Evolutionary conservation across 441 rosid genomes (phyloP), one percentile per base, ranked within the genome.

Genomic region (Gossypium schwendimanii): DNA sequence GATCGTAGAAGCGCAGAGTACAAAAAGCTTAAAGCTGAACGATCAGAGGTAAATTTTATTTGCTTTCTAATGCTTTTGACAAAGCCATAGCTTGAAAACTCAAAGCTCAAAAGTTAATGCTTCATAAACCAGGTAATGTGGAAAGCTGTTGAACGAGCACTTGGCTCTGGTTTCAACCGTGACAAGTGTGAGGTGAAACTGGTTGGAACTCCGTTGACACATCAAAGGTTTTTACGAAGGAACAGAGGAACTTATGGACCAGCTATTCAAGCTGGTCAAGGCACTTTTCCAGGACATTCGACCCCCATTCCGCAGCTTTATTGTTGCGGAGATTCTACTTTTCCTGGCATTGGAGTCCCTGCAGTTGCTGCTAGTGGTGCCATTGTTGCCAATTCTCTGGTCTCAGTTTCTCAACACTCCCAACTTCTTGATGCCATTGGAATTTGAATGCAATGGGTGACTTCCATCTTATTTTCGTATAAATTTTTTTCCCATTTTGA

Each of bases 331-430:
- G 97, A 94, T 79, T 94, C 98, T 2, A 94, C 97, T 47, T 94
- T 94, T 78, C 97, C 97, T 0, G 97, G 97, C 74, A 90, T 90
- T 21, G 97, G 98, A 14, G 94, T 94, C 70, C 97, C 97, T 31
- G 98, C 98, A 3, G 95, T 94, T 63, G 95, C 97, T 53, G 97
- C 98, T 57, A 92, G 97, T 63, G 97, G 92, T 1, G 94, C 92
- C 9, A 85, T 85, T 50, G 91, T 86, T 33, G 91, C 90, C 6
- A 89, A 85, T 60, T 83, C 89, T 3, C 75, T 85, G 15, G 87
- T 85, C 44, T 55, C 87, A 0, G 87, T 85, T 54, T 69, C 87
- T 62, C 77, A 76, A 73, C 89, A 85, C 77, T 77, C 84, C 0
- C 72, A 83, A 68, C 87, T 85, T 66, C 87, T 85, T 62, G 86